phyloP scores from a whole-genome alignment of 805 yeast species.

The Monosporozyma aquatica region DNA sequence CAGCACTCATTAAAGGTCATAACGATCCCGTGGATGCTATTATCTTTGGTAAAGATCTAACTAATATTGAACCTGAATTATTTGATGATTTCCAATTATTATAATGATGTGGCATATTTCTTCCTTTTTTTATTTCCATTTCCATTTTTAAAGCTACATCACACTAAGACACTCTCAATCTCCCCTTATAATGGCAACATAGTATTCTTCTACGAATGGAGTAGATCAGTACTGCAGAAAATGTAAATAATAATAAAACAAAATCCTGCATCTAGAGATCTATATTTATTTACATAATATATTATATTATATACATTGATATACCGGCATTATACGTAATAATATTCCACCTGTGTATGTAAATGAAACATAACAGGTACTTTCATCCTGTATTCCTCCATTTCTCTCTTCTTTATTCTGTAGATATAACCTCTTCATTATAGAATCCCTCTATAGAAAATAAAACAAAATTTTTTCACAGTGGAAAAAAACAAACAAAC shows the following conservation, averaged over 20 bases:
- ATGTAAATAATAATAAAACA: too few relatives aligned
- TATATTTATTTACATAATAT: too few relatives aligned
- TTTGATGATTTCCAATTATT: constrained; percentile 14
- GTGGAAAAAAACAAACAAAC: background rate
- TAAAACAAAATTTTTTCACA: background rate
- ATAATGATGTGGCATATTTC: background rate
- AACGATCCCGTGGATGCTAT: constrained; percentile 64
- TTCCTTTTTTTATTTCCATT: background rate
- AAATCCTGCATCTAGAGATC: background rate
- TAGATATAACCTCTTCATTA: too few relatives aligned
- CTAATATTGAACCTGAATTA: constrained; percentile 21
- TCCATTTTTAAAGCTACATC: too few relatives aligned
- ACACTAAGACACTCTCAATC: too few relatives aligned
- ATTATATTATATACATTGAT: background rate
- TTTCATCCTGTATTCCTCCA: too few relatives aligned
- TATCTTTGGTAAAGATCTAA: constrained; percentile 60
- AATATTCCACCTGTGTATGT: background rate
- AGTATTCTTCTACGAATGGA: background rate
- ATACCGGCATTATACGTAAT: background rate
- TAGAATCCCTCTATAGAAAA: background rate
- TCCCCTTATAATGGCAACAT: background rate
- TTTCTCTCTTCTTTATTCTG: too few relatives aligned
- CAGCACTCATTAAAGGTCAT: constrained; percentile 59
- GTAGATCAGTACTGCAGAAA: too few relatives aligned
- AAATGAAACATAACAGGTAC: background rate